These are phyloP conservation scores for Phytophthora foliorum DNA, from an alignment of 352 stramenopile genomes.

Conservation along the genomic window DNA sequence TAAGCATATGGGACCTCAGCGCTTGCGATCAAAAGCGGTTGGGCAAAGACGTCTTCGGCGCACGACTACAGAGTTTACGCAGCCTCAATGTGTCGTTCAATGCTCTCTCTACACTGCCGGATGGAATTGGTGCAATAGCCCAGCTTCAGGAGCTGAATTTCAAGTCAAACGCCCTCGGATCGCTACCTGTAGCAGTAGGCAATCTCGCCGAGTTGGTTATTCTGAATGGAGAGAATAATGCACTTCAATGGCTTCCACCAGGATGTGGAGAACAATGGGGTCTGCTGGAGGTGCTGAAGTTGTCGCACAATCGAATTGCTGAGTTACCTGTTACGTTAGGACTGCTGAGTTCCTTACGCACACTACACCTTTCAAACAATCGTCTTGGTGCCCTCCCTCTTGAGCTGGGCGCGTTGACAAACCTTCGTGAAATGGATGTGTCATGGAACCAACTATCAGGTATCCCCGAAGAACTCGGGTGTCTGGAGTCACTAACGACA, in stretches of 20 bases:
- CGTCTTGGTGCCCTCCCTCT: conserved; percentile 50
- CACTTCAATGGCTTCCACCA: conserved; percentile 45
- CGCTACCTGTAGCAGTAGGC: conserved; percentile 38
- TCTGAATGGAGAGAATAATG: conserved; percentile 52
- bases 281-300: conserved; percentile 42
- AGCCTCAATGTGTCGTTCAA: conserved; percentile 62
- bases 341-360: conserved; percentile 42
- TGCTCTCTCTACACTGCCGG: conserved; percentile 45
- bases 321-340: conserved; percentile 56
- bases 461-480: conserved; percentile 75
- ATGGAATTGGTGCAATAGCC: conserved; percentile 47
- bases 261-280: conserved; percentile 35
- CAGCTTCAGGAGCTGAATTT: conserved; percentile 61
- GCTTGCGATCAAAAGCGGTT: conserved; percentile 62
- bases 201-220: conserved; percentile 45
- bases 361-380: conserved; percentile 55
- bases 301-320: conserved; percentile 60
- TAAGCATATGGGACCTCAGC: conserved; percentile 54
- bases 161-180: conserved; percentile 41
- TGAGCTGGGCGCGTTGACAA: conserved; percentile 59
- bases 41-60: conserved; percentile 58
- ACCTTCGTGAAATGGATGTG: conserved; percentile 61
- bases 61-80: conserved; percentile 39
- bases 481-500: conserved; percentile 44
- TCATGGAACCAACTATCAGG: conserved; percentile 65